Conservation (phyloP, 2,329 filamentous ascomycete species). For the Diaporthe citriasiana region DNA sequence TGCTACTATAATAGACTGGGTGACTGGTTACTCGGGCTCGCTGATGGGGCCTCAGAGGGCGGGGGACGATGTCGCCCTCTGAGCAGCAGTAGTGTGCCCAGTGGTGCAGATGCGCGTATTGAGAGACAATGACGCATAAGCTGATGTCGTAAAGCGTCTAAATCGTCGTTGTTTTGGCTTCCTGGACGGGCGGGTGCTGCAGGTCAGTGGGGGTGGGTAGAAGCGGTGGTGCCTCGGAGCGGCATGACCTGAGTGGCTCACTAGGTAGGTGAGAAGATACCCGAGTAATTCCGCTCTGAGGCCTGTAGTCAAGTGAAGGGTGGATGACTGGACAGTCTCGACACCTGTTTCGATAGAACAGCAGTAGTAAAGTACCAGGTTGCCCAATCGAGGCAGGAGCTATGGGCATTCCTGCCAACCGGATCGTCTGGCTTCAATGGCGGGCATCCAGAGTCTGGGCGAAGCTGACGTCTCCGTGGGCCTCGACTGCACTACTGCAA, state of each 20-base stretch:
- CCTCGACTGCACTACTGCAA: neutral
- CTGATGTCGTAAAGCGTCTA: neutral
- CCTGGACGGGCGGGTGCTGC: neutral
- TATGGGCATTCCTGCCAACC: neutral
- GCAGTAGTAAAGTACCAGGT: neutral
- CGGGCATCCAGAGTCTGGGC: conserved; percentile 2
- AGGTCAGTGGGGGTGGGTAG: conserved; percentile 8
- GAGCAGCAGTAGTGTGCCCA: neutral
- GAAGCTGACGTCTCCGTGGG: neutral
- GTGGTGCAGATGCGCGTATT: neutral
- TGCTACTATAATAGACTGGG: neutral
- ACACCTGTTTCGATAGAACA: neutral
- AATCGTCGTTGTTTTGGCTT: neutral
- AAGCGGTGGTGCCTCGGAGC: neutral
- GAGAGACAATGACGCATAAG: conserved; percentile 7
- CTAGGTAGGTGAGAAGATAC: neutral
- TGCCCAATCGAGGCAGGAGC: neutral
- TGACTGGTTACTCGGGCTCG: neutral
- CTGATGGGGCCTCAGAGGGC: neutral
- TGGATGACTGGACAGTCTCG: neutral
- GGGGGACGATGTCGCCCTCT: neutral
- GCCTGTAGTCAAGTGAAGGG: neutral
- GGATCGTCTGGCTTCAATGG: neutral
- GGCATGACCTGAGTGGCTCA: neutral
- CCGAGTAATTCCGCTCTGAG: neutral